phyloP scores from a whole-genome alignment of 2,329 filamentous ascomycete genomes.

The Sclerotinia subarctica region DNA sequence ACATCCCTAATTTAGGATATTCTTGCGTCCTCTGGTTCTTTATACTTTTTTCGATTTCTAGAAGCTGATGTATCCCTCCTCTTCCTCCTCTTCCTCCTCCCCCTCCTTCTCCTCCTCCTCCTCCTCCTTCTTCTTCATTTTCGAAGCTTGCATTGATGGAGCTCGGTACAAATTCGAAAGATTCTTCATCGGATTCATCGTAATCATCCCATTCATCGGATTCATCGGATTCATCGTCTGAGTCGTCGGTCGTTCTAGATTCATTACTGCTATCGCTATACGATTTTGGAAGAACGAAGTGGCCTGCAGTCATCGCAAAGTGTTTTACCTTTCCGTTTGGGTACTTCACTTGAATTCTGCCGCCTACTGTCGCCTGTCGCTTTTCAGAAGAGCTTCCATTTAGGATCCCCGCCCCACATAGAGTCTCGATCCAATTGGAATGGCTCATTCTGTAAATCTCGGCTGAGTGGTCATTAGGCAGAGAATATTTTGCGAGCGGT shows the following conservation, averaged over 20 bases:
- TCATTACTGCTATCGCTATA: background rate
- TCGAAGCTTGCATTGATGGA: background rate
- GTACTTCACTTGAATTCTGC: background rate
- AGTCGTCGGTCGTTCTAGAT: background rate
- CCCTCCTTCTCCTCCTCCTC: too few species aligned
- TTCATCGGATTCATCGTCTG: background rate
- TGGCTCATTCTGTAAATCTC: background rate
- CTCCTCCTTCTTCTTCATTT: background rate
- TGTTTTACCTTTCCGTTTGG: background rate
- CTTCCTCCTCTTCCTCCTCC: too few species aligned
- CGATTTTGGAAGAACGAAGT: background rate
- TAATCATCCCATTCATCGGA: too few species aligned
- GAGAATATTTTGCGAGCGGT: background rate
- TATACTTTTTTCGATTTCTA: too few species aligned
- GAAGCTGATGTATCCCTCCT: too few species aligned
- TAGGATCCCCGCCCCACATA: background rate
- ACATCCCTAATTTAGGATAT: too few species aligned
- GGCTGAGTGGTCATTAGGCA: too few species aligned
- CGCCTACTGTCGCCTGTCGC: background rate
- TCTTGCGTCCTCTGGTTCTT: too few species aligned
- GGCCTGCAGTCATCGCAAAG: background rate
- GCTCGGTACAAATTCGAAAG: background rate
- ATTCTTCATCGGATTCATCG: too few species aligned
- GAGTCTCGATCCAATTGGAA: background rate
- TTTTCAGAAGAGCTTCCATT: background rate